Base-by-base conservation (phyloP, 805 yeast species). In the Teunomyces aglyptinius region DNA sequence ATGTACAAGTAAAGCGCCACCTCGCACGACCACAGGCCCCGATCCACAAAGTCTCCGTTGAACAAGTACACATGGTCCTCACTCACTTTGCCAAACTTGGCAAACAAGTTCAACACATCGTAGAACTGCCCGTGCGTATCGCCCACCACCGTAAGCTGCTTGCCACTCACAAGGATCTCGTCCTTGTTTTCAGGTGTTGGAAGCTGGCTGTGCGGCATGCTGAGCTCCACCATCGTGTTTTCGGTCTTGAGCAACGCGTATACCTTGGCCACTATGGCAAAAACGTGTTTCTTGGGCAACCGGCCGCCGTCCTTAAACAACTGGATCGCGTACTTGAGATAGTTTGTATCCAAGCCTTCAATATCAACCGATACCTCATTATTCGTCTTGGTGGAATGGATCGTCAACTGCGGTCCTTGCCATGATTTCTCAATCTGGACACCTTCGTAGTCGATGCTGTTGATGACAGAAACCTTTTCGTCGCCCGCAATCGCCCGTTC, bases 11-110 rank as follows among this genome's bases (percentile, higher is more conserved):
- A 72, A 40, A 94, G 69, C 1, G 97, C 97, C 40, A 94, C 96
- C 63, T 94, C 99, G 61, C 96, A 88, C 3, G 97, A 89, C 98
- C 99, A 92, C 13, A 96, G 87, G 5, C 99, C 99, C 60, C 99
- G 78, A 64, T 94, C 99, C 3, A 94, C 99, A 68, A 94, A 92
- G 68, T 94, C 99, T 38, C 99, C 99, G 60, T 94, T 94, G 73
- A 94, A 92, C 41, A 94, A 67, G 61, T 88, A 94, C 4, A 82
- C 76, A 62, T 91, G 97, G 3, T 70, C 65, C 2, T 75, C 71
- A 3, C 74, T 60, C 0, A 92, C 95, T 55, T 74, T 67, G 12
- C 98, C 98, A 60, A 82, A 91, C 38, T 63, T 75, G 28, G 76
- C 65, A 65, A 94, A 92, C 44, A 94, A 76, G 61, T 90, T 85